Evolutionary conservation across 305 asterid species (phyloP).

Genomic region (Solanum hybrid): DNA sequence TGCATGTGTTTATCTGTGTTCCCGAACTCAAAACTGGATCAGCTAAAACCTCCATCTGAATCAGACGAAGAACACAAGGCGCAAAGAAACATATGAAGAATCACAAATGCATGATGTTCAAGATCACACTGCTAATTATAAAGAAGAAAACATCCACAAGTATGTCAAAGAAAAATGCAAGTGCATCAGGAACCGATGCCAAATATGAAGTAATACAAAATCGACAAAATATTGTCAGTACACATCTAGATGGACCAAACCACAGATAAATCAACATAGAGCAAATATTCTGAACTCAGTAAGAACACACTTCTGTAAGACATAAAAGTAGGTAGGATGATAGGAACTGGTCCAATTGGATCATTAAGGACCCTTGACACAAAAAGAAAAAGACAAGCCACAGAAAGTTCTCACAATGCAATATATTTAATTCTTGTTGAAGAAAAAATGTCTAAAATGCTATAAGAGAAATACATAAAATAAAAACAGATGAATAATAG

Average conservation of each 20-base stretch:
- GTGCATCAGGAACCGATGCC: not conserved
- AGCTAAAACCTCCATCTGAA: not conserved
- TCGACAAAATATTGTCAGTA: not conserved
- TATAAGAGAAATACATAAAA: not conserved
- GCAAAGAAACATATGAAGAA: not conserved
- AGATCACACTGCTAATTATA: not conserved
- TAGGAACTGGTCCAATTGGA: not conserved
- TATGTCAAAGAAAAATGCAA: not conserved
- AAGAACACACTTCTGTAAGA: not conserved
- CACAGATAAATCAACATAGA: not conserved
- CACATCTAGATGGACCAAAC: not conserved
- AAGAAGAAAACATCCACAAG: not conserved
- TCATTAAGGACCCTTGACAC: not conserved
- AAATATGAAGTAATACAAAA: not conserved
- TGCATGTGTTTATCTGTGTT: not conserved
- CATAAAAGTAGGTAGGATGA: not conserved
- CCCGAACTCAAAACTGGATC: not conserved
- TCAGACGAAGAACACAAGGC: not conserved
- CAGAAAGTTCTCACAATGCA: not conserved
- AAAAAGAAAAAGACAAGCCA: not conserved
- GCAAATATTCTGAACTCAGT: not conserved
- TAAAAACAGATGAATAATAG: not conserved
- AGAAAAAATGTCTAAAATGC: not conserved
- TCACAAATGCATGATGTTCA: not conserved
- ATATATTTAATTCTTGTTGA: not conserved